Conservation (phyloP, 441 rosid species). For the Gossypium aridum region DNA sequence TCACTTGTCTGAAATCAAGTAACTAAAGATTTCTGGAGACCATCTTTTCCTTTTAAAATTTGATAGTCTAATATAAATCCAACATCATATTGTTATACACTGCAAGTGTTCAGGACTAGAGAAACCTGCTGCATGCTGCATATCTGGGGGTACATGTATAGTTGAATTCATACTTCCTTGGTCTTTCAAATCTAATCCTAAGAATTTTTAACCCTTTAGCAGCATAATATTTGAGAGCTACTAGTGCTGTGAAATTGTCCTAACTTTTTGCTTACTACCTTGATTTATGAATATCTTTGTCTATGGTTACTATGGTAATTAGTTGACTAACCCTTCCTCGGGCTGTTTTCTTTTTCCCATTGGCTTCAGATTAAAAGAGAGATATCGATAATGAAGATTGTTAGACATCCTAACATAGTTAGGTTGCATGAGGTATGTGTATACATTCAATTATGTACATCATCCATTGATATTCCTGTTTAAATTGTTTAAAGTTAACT, state of each 20-base stretch:
- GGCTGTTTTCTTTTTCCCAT: background rate
- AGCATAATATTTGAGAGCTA: background rate
- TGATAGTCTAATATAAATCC: background rate
- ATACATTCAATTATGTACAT: conserved; percentile 7
- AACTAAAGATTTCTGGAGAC: background rate
- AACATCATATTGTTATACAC: background rate
- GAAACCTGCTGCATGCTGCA: too few relatives aligned
- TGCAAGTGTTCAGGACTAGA: too few relatives aligned
- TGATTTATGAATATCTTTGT: conserved; percentile 5
- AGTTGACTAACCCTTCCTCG: background rate
- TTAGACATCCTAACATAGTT: conserved; percentile 85
- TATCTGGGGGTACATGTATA: too few relatives aligned
- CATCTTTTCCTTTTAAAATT: background rate
- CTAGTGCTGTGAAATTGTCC: background rate
- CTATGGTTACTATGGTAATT: background rate
- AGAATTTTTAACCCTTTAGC: background rate
- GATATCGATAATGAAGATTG: conserved; percentile 94
- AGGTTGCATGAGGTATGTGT: conserved; percentile 69
- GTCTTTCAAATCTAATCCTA: background rate
- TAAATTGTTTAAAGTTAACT: conserved; percentile 3
- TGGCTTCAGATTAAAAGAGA: conserved; percentile 74
- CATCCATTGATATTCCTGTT: background rate
- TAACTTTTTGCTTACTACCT: background rate
- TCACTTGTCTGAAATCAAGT: background rate
- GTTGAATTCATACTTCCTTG: background rate